Percentiles rank a stretch among this genome's conserved stretches.
These are phyloP conservation scores for Centrapalus pauciflorus DNA, from an alignment of 129 eudicot species.

Conservation along the genomic window DNA sequence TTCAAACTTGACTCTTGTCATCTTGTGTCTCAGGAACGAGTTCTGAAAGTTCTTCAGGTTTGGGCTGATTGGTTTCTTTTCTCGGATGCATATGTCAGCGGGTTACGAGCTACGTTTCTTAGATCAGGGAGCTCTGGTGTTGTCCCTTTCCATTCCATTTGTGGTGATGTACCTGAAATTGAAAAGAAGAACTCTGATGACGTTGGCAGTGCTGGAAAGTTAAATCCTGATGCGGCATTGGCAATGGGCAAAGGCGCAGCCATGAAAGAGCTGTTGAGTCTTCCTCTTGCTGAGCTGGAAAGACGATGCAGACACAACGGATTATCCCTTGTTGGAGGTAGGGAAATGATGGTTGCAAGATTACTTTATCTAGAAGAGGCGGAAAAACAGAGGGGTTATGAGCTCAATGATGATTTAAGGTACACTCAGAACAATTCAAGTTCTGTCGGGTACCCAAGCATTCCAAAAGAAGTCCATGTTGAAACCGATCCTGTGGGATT, in stretches of 20 bases:
- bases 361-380: slow-evolving; percentile 74
- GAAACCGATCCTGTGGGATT: slow-evolving; percentile 40
- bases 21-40: slow-evolving; percentile 65
- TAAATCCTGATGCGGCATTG: slow-evolving; percentile 70
- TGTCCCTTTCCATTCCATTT: slow-evolving; percentile 65
- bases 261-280: slow-evolving; percentile 62
- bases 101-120: slow-evolving; percentile 87
- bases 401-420: slow-evolving; percentile 61
- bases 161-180: slow-evolving; percentile 66
- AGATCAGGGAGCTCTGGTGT: slow-evolving; percentile 80
- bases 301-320: slow-evolving; percentile 95
- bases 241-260: slow-evolving; percentile 97
- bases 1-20: slow-evolving; percentile 1
- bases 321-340: slow-evolving; percentile 67
- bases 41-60: slow-evolving; percentile 91
- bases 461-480: slow-evolving; percentile 35
- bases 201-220: slow-evolving; percentile 27
- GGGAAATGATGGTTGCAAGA: slow-evolving; percentile 76
- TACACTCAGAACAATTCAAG: slow-evolving; percentile 38
- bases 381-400: slow-evolving; percentile 67
- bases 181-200: slow-evolving; percentile 57
- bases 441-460: slow-evolving; percentile 33
- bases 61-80: slow-evolving; percentile 99
- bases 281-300: slow-evolving; percentile 92
- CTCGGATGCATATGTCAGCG: slow-evolving; percentile 94